Evolutionary conservation across 345 rosid genomes (phyloP).

Genomic region (Crucihimalaya himalaica): DNA sequence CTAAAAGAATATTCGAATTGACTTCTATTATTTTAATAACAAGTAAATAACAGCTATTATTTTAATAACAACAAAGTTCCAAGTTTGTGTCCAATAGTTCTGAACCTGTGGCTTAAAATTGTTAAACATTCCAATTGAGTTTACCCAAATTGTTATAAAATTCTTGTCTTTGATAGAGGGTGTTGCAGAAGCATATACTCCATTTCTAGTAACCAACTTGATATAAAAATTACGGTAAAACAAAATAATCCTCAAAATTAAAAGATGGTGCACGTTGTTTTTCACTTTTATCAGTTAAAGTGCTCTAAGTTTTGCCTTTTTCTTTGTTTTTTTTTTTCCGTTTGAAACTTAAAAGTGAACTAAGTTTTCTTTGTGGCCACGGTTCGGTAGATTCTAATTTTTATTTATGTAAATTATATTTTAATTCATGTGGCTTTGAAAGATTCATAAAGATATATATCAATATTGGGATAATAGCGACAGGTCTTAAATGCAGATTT

Average conservation of each 20-base stretch:
- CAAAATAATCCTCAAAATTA: not conserved
- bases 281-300: slow-evolving; percentile 15
- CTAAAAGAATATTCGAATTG: too few species aligned
- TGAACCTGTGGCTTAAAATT: not conserved
- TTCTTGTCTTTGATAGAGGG: not conserved
- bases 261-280: not conserved
- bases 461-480: slow-evolving; percentile 30
- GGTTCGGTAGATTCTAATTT: slow-evolving; percentile 3
- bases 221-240: not conserved
- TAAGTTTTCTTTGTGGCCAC: slow-evolving; percentile 29
- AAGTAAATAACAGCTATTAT: too few species aligned
- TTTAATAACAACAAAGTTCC: not conserved
- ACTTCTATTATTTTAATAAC: not conserved
- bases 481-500: slow-evolving; percentile 19
- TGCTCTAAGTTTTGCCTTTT: not conserved
- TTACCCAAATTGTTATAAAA: not conserved
- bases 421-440: slow-evolving; percentile 32
- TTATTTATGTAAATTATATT: not conserved
- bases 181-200: slow-evolving; percentile 8
- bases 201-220: not conserved
- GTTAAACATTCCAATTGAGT: not conserved
- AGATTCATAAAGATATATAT: slow-evolving; percentile 23
- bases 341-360: not conserved
- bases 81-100: not conserved
- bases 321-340: not conserved